These are phyloP conservation scores for Ophioceras dolichostomum DNA, from an alignment of 2,329 filamentous ascomycete genomes.

Conservation along the genomic window DNA sequence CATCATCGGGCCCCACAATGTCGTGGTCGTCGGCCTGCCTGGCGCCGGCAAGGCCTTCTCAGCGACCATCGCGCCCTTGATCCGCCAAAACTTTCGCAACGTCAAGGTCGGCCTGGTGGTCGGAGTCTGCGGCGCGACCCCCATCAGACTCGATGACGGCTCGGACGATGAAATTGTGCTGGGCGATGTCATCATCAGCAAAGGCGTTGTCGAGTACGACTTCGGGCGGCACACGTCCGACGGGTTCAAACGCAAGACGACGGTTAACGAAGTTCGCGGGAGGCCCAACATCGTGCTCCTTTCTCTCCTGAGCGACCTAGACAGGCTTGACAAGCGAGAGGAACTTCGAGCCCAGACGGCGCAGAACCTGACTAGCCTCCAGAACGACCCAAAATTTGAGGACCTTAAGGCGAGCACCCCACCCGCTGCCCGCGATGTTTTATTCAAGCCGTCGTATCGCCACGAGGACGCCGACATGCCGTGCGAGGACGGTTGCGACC, in stretches of 20 bases:
- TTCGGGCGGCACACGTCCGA: constrained; percentile 9
- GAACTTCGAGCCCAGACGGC: constrained; percentile 3
- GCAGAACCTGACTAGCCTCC: neutral
- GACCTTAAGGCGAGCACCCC: constrained; percentile 6
- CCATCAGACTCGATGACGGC: neutral
- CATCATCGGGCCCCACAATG: neutral
- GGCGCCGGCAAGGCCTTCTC: constrained; percentile 9
- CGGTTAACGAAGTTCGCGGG: constrained; percentile 8
- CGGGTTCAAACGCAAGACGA: constrained; percentile 8
- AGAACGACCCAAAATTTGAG: neutral
- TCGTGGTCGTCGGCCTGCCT: neutral
- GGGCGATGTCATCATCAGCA: constrained; percentile 13
- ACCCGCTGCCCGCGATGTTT: constrained; percentile 5
- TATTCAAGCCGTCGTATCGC: constrained; percentile 8
- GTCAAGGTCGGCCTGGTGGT: constrained; percentile 12
- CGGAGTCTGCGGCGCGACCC: constrained; percentile 14
- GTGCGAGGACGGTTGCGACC: constrained; percentile 5
- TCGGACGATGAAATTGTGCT: constrained; percentile 8
- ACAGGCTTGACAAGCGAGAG: constrained; percentile 1
- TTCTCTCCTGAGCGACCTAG: constrained; percentile 5
- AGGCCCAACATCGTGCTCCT: constrained; percentile 6
- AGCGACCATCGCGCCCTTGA: constrained; percentile 3
- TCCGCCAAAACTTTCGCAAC: constrained; percentile 7
- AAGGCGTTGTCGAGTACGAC: constrained; percentile 10
- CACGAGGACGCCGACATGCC: constrained; percentile 2